Conservation (phyloP, 208 protist species). For the Crithidia thermophila region DNA sequence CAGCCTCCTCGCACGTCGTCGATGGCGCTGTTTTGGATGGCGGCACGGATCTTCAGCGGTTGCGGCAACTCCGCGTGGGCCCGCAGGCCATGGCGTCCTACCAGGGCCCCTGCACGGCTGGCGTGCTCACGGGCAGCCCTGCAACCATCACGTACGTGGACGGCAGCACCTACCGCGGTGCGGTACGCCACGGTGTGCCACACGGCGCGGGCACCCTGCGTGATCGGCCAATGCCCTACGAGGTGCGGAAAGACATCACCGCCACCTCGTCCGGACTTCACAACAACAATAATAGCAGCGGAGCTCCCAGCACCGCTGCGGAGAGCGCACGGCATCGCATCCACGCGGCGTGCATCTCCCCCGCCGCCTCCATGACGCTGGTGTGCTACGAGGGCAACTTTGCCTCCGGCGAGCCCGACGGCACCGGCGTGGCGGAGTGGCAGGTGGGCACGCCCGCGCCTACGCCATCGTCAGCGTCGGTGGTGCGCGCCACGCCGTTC, state of each 20-base stretch:
- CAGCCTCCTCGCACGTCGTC: background rate
- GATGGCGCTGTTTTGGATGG: background rate
- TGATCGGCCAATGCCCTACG: conserved; percentile 29
- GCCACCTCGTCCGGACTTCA: too few relatives aligned
- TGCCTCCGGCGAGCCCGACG: conserved; percentile 63
- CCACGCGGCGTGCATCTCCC: conserved; percentile 9
- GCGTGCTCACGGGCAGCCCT: conserved; percentile 55
- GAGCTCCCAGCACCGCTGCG: too few relatives aligned
- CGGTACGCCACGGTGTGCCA: conserved; percentile 57
- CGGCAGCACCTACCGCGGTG: conserved; percentile 66
- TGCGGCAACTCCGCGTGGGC: conserved; percentile 12
- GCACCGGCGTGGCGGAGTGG: conserved; percentile 56
- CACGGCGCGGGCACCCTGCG: conserved; percentile 59
- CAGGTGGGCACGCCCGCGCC: conserved; percentile 5
- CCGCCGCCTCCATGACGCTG: conserved; percentile 27
- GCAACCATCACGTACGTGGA: conserved; percentile 56
- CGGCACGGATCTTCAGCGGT: background rate
- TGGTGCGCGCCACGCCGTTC: conserved; percentile 3
- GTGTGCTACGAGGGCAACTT: conserved; percentile 80
- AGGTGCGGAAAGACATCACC: too few relatives aligned
- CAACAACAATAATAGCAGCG: too few relatives aligned
- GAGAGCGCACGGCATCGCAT: conserved; percentile 22
- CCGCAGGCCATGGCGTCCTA: conserved; percentile 44
- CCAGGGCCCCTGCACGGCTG: conserved; percentile 56
- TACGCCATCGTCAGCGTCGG: background rate